Evolutionary conservation across 129 eudicot genomes (phyloP).

Genomic region (Apium graveolens): DNA sequence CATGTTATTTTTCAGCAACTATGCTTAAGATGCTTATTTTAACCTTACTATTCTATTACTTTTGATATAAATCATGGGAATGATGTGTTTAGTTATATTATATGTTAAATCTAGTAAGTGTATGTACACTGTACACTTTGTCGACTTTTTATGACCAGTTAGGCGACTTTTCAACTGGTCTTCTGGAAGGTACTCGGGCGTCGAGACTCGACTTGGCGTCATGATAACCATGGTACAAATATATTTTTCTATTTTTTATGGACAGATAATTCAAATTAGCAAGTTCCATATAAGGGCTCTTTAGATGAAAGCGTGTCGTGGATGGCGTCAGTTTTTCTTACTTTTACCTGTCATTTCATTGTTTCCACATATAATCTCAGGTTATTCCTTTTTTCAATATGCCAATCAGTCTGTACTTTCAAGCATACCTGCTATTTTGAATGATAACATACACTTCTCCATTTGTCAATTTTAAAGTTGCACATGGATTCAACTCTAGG

Average conservation of each 20-base stretch:
- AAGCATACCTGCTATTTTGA: background rate
- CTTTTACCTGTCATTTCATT: conserved; percentile 58
- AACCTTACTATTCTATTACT: no score
- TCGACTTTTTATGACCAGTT: no score
- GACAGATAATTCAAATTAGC: conserved; percentile 7
- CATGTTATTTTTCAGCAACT: no score
- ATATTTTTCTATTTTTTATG: background rate
- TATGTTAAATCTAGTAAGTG: no score
- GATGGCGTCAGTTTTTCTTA: conserved; percentile 68
- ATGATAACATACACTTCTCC: background rate
- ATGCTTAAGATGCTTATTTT: no score
- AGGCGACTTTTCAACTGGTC: no score
- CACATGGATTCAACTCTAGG: conserved; percentile 30
- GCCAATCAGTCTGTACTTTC: background rate
- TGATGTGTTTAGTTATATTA: no score
- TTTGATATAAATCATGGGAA: no score
- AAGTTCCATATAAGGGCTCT: conserved; percentile 17
- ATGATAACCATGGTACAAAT: no score
- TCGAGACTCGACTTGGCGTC: no score
- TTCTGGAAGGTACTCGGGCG: no score
- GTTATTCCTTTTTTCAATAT: conserved; percentile 25
- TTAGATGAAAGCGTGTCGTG: conserved; percentile 63
- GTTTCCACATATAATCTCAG: conserved; percentile 53
- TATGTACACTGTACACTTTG: no score
- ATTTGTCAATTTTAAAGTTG: conserved; percentile 56